Conservation (phyloP, 2,329 filamentous ascomycete genomes). For the Tolypocladium capitatum region DNA sequence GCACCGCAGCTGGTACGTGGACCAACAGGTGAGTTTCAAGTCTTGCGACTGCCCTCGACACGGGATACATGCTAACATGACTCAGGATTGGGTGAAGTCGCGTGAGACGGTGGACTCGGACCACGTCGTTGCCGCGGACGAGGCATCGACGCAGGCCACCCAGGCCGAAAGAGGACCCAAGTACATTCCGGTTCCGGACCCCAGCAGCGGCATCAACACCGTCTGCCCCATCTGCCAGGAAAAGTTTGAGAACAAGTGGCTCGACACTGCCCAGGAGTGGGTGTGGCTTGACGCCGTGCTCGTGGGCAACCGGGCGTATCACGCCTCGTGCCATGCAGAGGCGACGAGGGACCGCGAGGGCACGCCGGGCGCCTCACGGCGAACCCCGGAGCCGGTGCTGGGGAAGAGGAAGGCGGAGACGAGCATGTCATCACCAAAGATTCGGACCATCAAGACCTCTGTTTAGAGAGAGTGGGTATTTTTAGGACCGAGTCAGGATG, state of each 20-base stretch:
- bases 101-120: constrained; percentile 64
- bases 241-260: constrained; percentile 83
- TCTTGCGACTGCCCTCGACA: not conserved
- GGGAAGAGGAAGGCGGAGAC: constrained; percentile 67
- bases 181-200: constrained; percentile 75
- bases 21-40: constrained; percentile 54
- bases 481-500: not conserved
- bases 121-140: constrained; percentile 21
- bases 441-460: constrained; percentile 21
- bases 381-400: constrained; percentile 51
- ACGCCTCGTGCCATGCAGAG: constrained; percentile 80
- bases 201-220: constrained; percentile 58
- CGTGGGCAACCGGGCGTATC: constrained; percentile 69
- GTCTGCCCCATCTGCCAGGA: constrained; percentile 93
- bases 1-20: constrained; percentile 89
- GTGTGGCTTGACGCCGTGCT: constrained; percentile 86
- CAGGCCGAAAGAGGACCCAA: constrained; percentile 34
- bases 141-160: constrained; percentile 17
- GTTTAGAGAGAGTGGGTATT: constrained; percentile 8
- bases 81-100: constrained; percentile 78
- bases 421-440: constrained; percentile 24
- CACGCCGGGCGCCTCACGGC: constrained; percentile 26
- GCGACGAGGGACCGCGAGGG: constrained; percentile 52
- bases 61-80: constrained; percentile 12
- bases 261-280: constrained; percentile 88